These are phyloP conservation scores for Fusarium chlamydosporum DNA, from an alignment of 2,329 filamentous ascomycete genomes.

Conservation along the genomic window DNA sequence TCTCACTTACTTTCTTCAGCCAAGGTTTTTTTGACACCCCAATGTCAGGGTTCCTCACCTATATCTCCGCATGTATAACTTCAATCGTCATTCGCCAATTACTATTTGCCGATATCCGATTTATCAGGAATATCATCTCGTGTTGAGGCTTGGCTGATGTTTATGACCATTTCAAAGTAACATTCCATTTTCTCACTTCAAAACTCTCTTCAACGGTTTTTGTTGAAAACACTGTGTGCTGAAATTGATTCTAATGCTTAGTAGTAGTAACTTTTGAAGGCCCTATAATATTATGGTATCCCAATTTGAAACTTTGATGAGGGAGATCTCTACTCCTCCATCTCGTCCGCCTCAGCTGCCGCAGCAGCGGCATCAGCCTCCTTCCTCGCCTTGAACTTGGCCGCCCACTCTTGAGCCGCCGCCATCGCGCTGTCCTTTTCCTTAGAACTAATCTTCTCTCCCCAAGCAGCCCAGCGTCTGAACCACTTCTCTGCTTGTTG, in stretches of 20 bases:
- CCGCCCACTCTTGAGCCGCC: constrained; percentile 79
- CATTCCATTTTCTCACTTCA: not conserved
- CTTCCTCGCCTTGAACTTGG: constrained; percentile 63
- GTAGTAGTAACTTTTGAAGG: constrained; percentile 45
- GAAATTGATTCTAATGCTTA: constrained; percentile 35
- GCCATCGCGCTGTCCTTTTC: constrained; percentile 78
- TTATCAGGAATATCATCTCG: constrained; percentile 21
- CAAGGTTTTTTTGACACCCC: too few relatives aligned
- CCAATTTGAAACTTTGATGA: constrained; percentile 38
- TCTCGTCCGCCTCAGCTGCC: constrained; percentile 53
- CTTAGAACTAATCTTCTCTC: constrained; percentile 78
- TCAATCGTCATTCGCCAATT: constrained; percentile 16
- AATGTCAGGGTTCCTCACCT: not conserved
- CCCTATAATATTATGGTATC: constrained; percentile 47
- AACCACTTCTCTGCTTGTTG: constrained; percentile 90
- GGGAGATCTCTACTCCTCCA: constrained; percentile 51
- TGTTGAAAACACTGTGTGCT: constrained; percentile 14
- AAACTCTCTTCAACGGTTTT: not conserved
- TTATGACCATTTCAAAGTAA: not conserved
- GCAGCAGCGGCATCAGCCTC: constrained; percentile 55
- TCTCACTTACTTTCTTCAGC: too few relatives aligned
- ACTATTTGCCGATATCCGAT: constrained; percentile 22
- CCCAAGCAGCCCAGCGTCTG: constrained; percentile 91
- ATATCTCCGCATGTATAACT: constrained; percentile 10
- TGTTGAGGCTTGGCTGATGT: constrained; percentile 33